A percentile compares a stretch with the other conserved stretches of the same genome.
phyloP scores from a whole-genome alignment of 345 rosid species.

The Fremontodendron californicum region DNA sequence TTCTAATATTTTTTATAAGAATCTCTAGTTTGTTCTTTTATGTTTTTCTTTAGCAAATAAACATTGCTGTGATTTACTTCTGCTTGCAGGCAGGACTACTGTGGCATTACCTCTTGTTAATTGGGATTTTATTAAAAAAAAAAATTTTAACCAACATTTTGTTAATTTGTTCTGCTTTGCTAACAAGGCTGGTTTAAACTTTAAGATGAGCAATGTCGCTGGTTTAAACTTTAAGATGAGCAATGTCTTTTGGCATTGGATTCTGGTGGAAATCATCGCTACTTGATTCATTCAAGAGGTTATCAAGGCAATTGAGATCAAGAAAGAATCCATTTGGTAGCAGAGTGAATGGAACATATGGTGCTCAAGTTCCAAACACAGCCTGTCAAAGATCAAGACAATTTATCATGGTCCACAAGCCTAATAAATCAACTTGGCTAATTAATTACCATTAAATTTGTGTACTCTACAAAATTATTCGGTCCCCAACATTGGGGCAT shows the following conservation, averaged over 20 bases:
- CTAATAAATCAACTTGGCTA: background rate
- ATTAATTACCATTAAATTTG: background rate
- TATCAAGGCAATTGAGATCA: background rate
- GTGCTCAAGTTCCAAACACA: slow-evolving; percentile 1
- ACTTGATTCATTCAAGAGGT: background rate
- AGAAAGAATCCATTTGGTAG: background rate
- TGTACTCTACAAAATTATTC: background rate
- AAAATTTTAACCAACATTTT: too few relatives aligned
- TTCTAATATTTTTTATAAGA: too few relatives aligned
- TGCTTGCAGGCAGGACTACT: background rate
- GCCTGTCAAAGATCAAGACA: slow-evolving; percentile 13
- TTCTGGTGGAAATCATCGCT: background rate
- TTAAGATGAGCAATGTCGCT: too few relatives aligned
- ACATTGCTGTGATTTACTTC: background rate
- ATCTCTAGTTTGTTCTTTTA: too few relatives aligned
- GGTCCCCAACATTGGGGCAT: background rate
- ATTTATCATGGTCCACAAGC: slow-evolving; percentile 8
- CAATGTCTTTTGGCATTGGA: background rate
- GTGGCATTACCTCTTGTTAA: background rate
- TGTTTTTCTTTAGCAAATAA: too few relatives aligned
- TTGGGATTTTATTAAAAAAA: too few relatives aligned
- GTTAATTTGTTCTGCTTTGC: too few relatives aligned
- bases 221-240: background rate
- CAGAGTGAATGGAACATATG: slow-evolving; percentile 12
- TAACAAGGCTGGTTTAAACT: too few relatives aligned